These are phyloP conservation scores for Ormosia semicastrata DNA, from an alignment of 306 rosid species.

Conservation along the genomic window DNA sequence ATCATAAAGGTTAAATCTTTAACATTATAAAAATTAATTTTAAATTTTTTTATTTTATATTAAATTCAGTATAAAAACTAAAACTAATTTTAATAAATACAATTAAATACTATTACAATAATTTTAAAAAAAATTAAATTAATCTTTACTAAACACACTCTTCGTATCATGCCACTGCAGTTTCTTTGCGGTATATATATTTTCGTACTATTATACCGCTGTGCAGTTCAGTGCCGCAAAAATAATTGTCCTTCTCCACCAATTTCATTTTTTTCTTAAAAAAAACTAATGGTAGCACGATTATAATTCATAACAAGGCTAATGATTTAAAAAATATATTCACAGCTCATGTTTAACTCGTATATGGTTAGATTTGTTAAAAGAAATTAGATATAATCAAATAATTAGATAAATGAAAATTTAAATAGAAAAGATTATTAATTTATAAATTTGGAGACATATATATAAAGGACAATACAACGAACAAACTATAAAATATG, in stretches of 20 bases:
- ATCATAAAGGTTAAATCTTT: too few species aligned
- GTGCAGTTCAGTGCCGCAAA: not conserved
- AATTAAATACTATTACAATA: too few species aligned
- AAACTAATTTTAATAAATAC: too few species aligned
- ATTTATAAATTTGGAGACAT: not conserved
- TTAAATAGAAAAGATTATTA: not conserved
- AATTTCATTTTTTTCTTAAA: too few species aligned
- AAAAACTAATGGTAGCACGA: too few species aligned
- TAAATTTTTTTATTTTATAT: too few species aligned
- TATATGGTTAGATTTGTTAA: not conserved
- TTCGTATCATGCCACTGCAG: not conserved
- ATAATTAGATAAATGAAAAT: not conserved
- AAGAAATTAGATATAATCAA: not conserved
- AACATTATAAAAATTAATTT: too few species aligned
- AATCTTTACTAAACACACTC: too few species aligned
- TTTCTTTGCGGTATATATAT: not conserved
- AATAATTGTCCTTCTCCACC: constrained; percentile 23
- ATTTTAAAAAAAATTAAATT: too few species aligned
- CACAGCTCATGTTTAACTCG: not conserved
- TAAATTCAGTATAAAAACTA: too few species aligned
- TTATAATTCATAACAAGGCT: too few species aligned
- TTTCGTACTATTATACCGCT: constrained; percentile 17
- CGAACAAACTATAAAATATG: not conserved
- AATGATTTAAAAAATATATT: not conserved
- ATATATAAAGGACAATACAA: not conserved